Evolutionary conservation across 805 yeast genomes (phyloP), one percentile per base, ranked within the genome.

Genomic region (Ogataea glucozyma): DNA sequence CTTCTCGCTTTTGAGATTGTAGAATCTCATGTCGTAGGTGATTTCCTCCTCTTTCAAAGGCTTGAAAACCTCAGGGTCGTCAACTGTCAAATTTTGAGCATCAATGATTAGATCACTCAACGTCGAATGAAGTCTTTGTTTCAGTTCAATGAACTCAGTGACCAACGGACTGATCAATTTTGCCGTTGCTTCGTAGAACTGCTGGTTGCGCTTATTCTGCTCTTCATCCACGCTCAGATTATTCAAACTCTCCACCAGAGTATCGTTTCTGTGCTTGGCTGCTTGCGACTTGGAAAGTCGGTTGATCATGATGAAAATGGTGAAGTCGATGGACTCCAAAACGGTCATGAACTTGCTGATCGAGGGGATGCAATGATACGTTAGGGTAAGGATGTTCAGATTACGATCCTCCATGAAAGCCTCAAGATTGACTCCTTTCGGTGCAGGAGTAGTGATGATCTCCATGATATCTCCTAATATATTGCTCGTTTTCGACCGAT

Each of bases 21-120:
- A 53, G 2, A 63, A 58, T 9, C 68, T 68, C 20, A 71, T 62
- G 41, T 71, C 66, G 38, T 70, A 69, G 26, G 68, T 68, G 12
- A 52, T 35, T 27, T 82, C 71, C 27, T 81, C 86, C 22, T 80
- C 81, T 44, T 72, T 73, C 65, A 84, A 69, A 0, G 84, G 77
- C 38, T 72, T 71, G 62, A 86, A 86, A 2, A 81, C 83, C 45
- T 84, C 88, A 1, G 93, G 88, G 57, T 86, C 95, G 21, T 74
- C 78, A 9, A 85, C 62, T 0, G 93, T 83, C 9, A 86, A 64
- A 10, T 79, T 70, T 57, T 87, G 95, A 0, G 85, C 73, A 35
- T 81, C 78, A 73, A 86, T 75, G 9, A 87, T 70, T 5, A 85
- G 69, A 21, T 73, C 73, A 3, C 80, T 67, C 23, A 82, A 67